These are phyloP conservation scores for Phanerochaete sordida DNA, from an alignment of 768 basidiomycete species.

Conservation along the genomic window DNA sequence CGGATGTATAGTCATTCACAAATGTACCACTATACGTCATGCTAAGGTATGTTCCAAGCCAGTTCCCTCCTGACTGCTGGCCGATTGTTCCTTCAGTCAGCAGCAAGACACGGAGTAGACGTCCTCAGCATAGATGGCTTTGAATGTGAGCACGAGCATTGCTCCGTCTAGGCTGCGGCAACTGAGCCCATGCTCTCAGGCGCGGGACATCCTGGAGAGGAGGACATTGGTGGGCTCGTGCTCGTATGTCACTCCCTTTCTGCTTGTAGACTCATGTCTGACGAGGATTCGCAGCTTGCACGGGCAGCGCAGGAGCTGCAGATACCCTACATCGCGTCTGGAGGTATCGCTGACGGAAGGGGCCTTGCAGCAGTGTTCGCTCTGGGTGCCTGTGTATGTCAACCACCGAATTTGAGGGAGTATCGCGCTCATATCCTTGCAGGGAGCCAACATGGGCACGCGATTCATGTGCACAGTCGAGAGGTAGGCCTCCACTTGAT, in stretches of 20 bases:
- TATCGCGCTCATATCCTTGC: too few species aligned
- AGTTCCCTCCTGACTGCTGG: background rate
- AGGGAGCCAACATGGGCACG: conserved; percentile 92
- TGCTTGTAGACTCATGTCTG: background rate
- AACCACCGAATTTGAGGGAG: too few species aligned
- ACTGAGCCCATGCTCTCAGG: too few species aligned
- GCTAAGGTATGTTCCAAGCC: conserved; percentile 52
- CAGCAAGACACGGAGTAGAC: conserved; percentile 80
- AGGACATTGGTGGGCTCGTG: conserved; percentile 86
- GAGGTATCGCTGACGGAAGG: conserved; percentile 84
- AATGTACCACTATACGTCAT: conserved; percentile 84
- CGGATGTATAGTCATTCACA: conserved; percentile 80
- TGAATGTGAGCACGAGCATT: conserved; percentile 73
- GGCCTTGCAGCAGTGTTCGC: conserved; percentile 81
- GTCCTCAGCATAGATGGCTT: conserved; percentile 87
- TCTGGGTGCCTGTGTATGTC: conserved; percentile 75
- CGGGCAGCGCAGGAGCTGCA: conserved; percentile 81
- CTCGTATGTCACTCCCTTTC: conserved; percentile 44
- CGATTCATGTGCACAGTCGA: conserved; percentile 93
- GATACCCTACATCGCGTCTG: conserved; percentile 86
- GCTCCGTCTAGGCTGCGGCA: too few species aligned
- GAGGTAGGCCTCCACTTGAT: conserved; percentile 36
- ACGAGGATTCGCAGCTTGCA: conserved; percentile 56
- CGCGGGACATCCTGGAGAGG: conserved; percentile 93
- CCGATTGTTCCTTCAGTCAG: conserved; percentile 34